Evolutionary conservation across 2,329 filamentous ascomycete genomes (phyloP), one percentile per base, ranked within the genome.

Genomic region (Aspergillus amoenus): DNA sequence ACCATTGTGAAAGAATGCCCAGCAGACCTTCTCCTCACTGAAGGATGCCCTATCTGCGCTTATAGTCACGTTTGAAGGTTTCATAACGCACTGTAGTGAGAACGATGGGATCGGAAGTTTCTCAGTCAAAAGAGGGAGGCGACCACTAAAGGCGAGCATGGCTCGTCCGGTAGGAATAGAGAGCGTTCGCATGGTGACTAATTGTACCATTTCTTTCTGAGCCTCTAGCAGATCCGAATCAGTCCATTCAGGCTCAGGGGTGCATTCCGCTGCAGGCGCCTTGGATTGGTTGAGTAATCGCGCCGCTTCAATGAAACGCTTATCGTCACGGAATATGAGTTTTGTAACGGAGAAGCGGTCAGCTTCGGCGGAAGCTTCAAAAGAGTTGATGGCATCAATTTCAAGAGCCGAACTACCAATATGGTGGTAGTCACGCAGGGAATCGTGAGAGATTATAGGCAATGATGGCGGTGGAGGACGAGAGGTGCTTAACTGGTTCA

Each of bases 1-100:
- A 6, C 94, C 94, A 57, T 95, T 91, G 71, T 99, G 94, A 75
- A 99, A 99, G 75, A 97, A 99, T 0, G 93, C 93, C 94, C 94
- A 99, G 69, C 91, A 93, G 41, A 96, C 91, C 73, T 96, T 97
- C 67, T 99, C 94, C 75, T 99, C 94, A 0, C 90, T 93, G 68
- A 96, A 96, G 2, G 88, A 81, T 5, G 83, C 82, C 67, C 93
- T 91, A 69, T 99, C 94, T 6, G 94, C 92, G n/a, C 91, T 93
- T 30, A 99, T 89, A 2, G 91, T 95, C 37, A 92, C 92, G 62
- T 95, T 94, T 60, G 89, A 88, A 3, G 95, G 94, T 69, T 92
- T 94, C 79, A 99, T 93, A 8, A 94, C 81, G 68, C 93, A 97
- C 52, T 90, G 91, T 37, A 96, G 82, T 62, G 93, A 96, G 76